These are phyloP conservation scores for Plasmodium vivax DNA, from an alignment of 169 alveolate genomes.

Conservation along the genomic window DNA sequence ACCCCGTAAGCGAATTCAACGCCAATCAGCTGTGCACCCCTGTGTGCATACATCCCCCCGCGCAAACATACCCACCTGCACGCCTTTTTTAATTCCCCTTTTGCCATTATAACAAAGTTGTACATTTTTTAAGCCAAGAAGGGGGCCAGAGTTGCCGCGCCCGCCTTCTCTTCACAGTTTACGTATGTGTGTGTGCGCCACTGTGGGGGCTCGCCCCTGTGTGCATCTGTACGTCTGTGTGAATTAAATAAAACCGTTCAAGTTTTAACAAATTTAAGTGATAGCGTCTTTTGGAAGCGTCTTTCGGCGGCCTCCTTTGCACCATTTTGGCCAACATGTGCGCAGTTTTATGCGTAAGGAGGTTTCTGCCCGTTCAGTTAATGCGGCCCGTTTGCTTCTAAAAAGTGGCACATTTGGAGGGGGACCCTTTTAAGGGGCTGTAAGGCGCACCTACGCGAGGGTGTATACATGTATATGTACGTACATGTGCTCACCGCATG, in stretches of 20 bases:
- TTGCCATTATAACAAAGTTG: neutral
- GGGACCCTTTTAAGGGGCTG: neutral
- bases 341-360: neutral
- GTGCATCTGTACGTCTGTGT: neutral
- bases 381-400: neutral
- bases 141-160: neutral
- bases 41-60: neutral
- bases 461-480: neutral
- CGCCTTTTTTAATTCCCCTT: neutral
- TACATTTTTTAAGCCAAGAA: neutral
- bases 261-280: neutral
- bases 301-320: neutral
- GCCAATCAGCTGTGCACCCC: neutral
- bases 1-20: neutral
- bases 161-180: neutral
- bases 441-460: neutral
- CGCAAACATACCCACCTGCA: neutral
- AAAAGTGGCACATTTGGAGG: neutral
- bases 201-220: neutral
- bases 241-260: neutral
- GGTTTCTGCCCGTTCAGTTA: neutral
- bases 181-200: neutral
- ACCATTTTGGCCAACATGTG: neutral
- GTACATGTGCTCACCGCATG: neutral
- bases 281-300: neutral